Percentiles rank a stretch among this genome's conserved stretches.
Conservation (phyloP, 768 basidiomycete genomes). For the Pisolithus orientalis region DNA sequence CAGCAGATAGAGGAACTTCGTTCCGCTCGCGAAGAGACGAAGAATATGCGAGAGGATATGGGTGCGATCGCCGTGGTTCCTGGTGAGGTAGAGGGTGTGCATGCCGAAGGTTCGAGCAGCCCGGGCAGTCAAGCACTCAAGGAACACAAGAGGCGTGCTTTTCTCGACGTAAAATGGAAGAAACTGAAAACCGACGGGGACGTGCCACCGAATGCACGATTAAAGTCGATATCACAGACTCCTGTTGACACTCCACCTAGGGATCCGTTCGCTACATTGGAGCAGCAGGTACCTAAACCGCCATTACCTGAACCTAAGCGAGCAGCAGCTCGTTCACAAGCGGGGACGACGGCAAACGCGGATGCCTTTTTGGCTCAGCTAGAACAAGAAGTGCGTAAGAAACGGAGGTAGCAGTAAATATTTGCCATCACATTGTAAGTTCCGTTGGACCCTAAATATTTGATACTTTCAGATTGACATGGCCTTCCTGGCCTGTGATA, state of each 20-base stretch:
- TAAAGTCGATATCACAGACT: background rate
- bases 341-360: conserved; percentile 26
- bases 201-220: background rate
- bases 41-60: conserved; percentile 47
- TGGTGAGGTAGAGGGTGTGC: conserved; percentile 76
- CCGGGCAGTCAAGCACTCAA: conserved; percentile 47
- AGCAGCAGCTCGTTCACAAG: conserved; percentile 20
- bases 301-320: conserved; percentile 14
- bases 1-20: conserved; percentile 82
- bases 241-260: conserved; percentile 10
- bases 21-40: conserved; percentile 64
- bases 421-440: background rate
- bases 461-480: background rate
- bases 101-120: conserved; percentile 25
- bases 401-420: background rate
- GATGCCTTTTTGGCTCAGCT: conserved; percentile 63
- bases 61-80: conserved; percentile 57
- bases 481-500: conserved; percentile 27
- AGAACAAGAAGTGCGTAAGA: conserved; percentile 50
- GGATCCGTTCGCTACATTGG: conserved; percentile 50
- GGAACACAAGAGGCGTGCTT: conserved; percentile 56
- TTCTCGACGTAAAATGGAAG: conserved; percentile 61
- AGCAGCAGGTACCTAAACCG: conserved; percentile 25
- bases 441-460: background rate
- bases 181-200: conserved; percentile 34